Base-by-base conservation (phyloP, 305 asterid genomes). In the Plantago lanceolata region DNA sequence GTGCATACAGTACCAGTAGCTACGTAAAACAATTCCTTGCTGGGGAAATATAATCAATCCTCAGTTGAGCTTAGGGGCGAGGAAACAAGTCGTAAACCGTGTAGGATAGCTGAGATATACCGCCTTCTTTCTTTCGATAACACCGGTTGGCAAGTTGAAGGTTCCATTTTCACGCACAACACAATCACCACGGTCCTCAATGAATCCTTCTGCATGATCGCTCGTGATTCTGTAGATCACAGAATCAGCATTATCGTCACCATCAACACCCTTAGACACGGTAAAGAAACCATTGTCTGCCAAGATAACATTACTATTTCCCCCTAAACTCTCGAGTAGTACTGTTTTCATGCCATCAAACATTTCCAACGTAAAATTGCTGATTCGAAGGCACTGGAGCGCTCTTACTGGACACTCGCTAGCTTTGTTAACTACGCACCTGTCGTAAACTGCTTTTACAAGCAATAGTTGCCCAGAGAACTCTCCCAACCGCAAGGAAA, bases 71-170 rank as follows among this genome's bases (percentile, higher is more conserved):
- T n/a, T n/a, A n/a, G n/a, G n/a, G n/a, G n/a, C n/a, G n/a, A n/a
- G n/a, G n/a, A n/a, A n/a, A n/a, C n/a, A n/a, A n/a, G n/a, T n/a
- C n/a, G n/a, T n/a, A n/a, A n/a, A n/a, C n/a, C n/a, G n/a, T n/a
- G n/a, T n/a, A n/a, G n/a, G n/a, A n/a, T n/a, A n/a, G n/a, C n/a
- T n/a, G n/a, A n/a, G n/a, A n/a, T n/a, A n/a, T n/a, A n/a, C n/a
- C n/a, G n/a, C n/a, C n/a, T n/a, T n/a, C n/a, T n/a, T n/a, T n/a
- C n/a, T n/a, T n/a, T n/a, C n/a, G n/a, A n/a, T n/a, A n/a, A n/a
- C n/a, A n/a, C n/a, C n/a, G n/a, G n/a, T n/a, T n/a, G n/a, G n/a
- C 47, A 79, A 81, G 19, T 19, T 78, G 57, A 76, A 77, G 64
- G 8, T 47, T 19, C 33, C 2, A 21, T 9, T 19, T 12, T 12